Base-by-base conservation (phyloP, 2,329 filamentous ascomycete genomes). In the Alternaria gaisen region DNA sequence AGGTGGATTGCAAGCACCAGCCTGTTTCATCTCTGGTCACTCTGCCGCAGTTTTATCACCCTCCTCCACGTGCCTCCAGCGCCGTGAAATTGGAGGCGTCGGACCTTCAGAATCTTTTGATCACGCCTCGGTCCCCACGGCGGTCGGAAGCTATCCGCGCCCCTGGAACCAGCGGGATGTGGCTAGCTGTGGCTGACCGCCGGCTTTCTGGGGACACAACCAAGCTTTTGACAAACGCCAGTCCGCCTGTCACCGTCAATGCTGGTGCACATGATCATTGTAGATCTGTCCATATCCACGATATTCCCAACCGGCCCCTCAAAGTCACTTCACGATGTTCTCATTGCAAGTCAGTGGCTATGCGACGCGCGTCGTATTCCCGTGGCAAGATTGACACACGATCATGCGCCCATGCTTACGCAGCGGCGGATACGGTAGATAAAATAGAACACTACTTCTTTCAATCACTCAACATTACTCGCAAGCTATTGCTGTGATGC, bases 31-130 rank as follows among this genome's bases (percentile, higher is more conserved):
- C 20, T 63, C 56, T 63, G 50, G 63, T 73, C 69, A 70, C 68
- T 64, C 68, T 67, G 61, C 58, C 48, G 54, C 54, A 50, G 16
- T 54, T 59, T 22, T 22, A 28, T 53, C 51, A 53, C 34, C 51
- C 53, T n/a, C 56, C 65, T n/a, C 73, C 74, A 75, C 74, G 75
- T 74, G 75, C 73, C 72, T 22, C 66, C 64, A 64, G 48, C 48
- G 50, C 48, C 58, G 58, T 63, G 69, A 71, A 70, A 72, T 72
- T 66, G 65, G 66, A 61, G 61, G 67, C 63, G 62, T 65, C 67
- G 60, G 58, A 68, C 34, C 34, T 10, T 66, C 68, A 67, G 60
- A 70, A 54, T 72, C 62, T 66, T 65, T 63, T 56, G 53, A 68
- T 72, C 72, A 72, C 69, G 69, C 61, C 47, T 63, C 58, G 51